phyloP scores from a whole-genome alignment of 805 yeast genomes.

The Wickerhamiella parazyma region DNA sequence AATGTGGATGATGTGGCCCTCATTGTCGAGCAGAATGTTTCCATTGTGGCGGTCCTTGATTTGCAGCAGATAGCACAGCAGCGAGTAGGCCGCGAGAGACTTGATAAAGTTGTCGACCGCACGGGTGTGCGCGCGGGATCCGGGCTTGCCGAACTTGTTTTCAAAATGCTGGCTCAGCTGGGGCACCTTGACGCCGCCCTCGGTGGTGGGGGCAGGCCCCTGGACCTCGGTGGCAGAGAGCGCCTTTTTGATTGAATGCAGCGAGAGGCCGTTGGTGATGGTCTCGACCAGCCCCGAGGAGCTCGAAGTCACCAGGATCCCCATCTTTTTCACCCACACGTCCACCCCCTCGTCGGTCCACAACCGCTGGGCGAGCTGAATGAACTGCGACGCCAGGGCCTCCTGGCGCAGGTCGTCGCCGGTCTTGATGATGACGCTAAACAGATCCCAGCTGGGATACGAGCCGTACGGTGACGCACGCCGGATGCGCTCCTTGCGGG shows the following conservation, averaged over 20 bases:
- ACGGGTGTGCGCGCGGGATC: slow-evolving; percentile 38
- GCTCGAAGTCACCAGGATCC: slow-evolving; percentile 79
- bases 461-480: slow-evolving; percentile 72
- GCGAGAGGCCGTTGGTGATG: slow-evolving; percentile 83
- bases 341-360: slow-evolving; percentile 61
- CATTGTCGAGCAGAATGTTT: slow-evolving; percentile 89
- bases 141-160: slow-evolving; percentile 54
- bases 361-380: slow-evolving; percentile 69
- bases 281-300: slow-evolving; percentile 91
- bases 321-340: slow-evolving; percentile 90
- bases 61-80: slow-evolving; percentile 78
- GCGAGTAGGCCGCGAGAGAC: slow-evolving; percentile 86
- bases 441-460: slow-evolving; percentile 82
- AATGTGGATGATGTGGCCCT: slow-evolving; percentile 89
- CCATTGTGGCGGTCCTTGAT: slow-evolving; percentile 78
- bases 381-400: slow-evolving; percentile 92
- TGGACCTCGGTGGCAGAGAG: slow-evolving; percentile 35
- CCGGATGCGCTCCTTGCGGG: slow-evolving; percentile 69
- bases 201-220: slow-evolving; percentile 27
- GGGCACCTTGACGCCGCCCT: slow-evolving; percentile 53
- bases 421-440: slow-evolving; percentile 90
- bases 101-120: slow-evolving; percentile 79
- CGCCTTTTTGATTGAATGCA: slow-evolving; percentile 90
- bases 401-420: slow-evolving; percentile 95
- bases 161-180: slow-evolving; percentile 67